These are phyloP conservation scores for Cytospora paraplurivora DNA, from an alignment of 2,329 filamentous ascomycete species.

Conservation along the genomic window DNA sequence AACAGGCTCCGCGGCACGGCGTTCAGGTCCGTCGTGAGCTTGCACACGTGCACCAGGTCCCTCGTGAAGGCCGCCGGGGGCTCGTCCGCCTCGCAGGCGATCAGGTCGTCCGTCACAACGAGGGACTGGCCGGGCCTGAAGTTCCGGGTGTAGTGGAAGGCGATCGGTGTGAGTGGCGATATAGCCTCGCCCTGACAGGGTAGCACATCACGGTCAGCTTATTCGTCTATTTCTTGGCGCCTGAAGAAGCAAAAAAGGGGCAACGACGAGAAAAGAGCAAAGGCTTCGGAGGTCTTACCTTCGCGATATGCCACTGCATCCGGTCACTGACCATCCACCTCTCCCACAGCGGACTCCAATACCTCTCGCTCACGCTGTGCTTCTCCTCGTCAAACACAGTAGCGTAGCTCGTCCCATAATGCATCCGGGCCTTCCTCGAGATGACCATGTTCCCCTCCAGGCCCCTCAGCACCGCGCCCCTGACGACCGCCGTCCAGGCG, in stretches of 20 bases:
- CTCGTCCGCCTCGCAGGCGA: conserved; percentile 71
- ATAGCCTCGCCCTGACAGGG: conserved; percentile 72
- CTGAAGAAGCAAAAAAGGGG: too few relatives aligned
- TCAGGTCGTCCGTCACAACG: conserved; percentile 77
- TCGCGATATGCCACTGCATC: conserved; percentile 85
- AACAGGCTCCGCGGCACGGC: conserved; percentile 75
- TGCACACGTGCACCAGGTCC: conserved; percentile 73
- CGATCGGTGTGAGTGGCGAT: conserved; percentile 72
- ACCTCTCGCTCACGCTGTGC: conserved; percentile 71
- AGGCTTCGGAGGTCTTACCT: too few relatives aligned
- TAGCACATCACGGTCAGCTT: conserved; percentile 1
- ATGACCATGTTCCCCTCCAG: conserved; percentile 80
- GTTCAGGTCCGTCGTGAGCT: conserved; percentile 76
- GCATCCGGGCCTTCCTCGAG: conserved; percentile 71
- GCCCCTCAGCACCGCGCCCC: conserved; percentile 74
- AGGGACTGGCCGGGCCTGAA: conserved; percentile 78
- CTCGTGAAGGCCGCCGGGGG: conserved; percentile 62
- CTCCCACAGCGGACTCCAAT: conserved; percentile 81
- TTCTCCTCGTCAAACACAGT: conserved; percentile 78
- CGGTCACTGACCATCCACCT: conserved; percentile 81
- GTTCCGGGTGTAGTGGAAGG: conserved; percentile 84
- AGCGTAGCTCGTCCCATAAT: conserved; percentile 80
- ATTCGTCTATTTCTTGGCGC: neutral
- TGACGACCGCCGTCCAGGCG: conserved; percentile 79
- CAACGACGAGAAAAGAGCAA: too few relatives aligned